These are phyloP conservation scores for Mycena epipterygia DNA, from an alignment of 768 basidiomycete genomes.

Conservation along the genomic window DNA sequence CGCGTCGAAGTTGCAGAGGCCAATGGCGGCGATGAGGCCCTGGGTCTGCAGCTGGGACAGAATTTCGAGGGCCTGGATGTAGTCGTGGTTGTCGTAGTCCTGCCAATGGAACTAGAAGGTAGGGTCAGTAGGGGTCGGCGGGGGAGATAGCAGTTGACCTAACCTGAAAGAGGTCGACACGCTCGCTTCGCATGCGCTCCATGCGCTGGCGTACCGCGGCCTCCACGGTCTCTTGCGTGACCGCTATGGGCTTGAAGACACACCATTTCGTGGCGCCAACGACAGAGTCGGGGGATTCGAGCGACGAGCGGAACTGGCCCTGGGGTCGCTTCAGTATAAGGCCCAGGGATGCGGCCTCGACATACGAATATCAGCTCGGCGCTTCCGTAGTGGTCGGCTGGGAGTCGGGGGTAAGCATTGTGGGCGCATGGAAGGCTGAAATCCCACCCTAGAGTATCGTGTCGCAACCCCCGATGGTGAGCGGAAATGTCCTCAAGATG, in stretches of 20 bases:
- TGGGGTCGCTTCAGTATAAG: conserved; percentile 43
- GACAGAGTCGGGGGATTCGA: conserved; percentile 56
- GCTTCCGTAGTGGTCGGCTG: conserved; percentile 90
- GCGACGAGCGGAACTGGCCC: conserved; percentile 76
- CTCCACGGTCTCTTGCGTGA: conserved; percentile 69
- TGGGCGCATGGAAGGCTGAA: not conserved
- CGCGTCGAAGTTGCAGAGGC: conserved; percentile 87
- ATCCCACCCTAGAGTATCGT: conserved; percentile 48
- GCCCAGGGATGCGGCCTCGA: not conserved
- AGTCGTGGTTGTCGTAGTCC: conserved; percentile 67
- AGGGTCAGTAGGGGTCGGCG: not conserved
- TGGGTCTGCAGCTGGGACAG: conserved; percentile 72
- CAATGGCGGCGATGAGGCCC: conserved; percentile 74
- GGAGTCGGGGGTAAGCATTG: not conserved
- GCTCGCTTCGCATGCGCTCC: conserved; percentile 70
- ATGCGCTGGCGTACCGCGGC: conserved; percentile 78
- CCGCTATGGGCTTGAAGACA: conserved; percentile 69
- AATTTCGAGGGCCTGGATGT: conserved; percentile 59
- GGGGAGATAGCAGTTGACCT: conserved; percentile 28
- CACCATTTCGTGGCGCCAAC: conserved; percentile 92
- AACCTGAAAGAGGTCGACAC: conserved; percentile 83
- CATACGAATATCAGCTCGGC: conserved; percentile 86
- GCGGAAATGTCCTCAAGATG: not conserved
- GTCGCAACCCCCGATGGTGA: not conserved
- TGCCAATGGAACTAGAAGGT: conserved; percentile 82